Conservation (phyloP, 2,329 filamentous ascomycete genomes). For the Pseudogymnoascus sp. region DNA sequence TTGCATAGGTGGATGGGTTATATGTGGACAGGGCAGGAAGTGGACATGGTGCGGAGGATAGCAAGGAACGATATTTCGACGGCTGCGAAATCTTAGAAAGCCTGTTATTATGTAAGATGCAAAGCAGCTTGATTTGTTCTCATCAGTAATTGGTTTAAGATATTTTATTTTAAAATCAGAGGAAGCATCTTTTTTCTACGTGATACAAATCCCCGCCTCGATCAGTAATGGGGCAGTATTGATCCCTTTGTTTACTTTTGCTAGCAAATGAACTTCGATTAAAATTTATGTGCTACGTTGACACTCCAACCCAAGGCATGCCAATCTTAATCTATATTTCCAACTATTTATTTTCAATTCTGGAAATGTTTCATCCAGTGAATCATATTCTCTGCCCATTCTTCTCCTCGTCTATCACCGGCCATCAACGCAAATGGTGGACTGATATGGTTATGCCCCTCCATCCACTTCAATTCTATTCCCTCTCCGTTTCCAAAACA, state of each 20-base stretch:
- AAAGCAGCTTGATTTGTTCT: background rate
- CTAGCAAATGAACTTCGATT: background rate
- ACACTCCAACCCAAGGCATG: background rate
- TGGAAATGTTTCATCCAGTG: conserved; percentile 22
- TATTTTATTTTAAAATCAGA: background rate
- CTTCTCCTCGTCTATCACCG: conserved; percentile 24
- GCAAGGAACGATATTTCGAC: background rate
- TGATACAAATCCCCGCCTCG: background rate
- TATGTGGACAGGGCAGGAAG: background rate
- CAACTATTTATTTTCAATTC: background rate
- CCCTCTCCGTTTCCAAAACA: conserved; percentile 20
- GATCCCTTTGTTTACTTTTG: background rate
- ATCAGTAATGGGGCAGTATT: background rate
- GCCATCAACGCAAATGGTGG: conserved; percentile 22
- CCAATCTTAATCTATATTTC: background rate
- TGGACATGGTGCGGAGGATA: background rate
- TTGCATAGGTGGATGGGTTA: background rate
- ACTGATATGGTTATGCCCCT: conserved; percentile 29
- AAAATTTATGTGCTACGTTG: background rate
- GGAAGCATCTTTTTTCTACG: background rate
- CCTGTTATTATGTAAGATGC: background rate
- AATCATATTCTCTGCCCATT: conserved; percentile 24
- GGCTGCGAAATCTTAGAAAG: background rate
- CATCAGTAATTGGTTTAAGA: background rate
- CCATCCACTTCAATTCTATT: conserved; percentile 16